These are phyloP conservation scores for Neurospora pannonica DNA, from an alignment of 495 filamentous ascomycete species.

Conservation along the genomic window DNA sequence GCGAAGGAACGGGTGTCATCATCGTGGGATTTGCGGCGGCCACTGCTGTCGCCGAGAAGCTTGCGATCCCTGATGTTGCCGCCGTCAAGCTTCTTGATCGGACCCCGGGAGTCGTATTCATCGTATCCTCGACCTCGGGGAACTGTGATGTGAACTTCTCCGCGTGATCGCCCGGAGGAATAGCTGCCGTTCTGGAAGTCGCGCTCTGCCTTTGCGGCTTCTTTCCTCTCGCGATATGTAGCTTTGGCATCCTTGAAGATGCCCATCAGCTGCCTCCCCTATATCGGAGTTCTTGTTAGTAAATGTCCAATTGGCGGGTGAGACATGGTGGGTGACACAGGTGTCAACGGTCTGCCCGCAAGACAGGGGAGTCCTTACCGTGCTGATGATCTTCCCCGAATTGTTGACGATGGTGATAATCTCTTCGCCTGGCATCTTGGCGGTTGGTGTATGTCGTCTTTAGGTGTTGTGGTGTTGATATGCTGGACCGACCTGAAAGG, in stretches of 20 bases:
- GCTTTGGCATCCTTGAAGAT: slow-evolving; percentile 83
- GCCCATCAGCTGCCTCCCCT: slow-evolving; percentile 82
- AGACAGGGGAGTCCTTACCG: slow-evolving; percentile 44
- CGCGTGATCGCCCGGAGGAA: not conserved
- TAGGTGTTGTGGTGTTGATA: not conserved
- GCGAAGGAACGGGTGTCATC: slow-evolving; percentile 27
- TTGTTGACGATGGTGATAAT: slow-evolving; percentile 87
- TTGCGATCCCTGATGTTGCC: slow-evolving; percentile 4
- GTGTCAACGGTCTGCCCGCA: not conserved
- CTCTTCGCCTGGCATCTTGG: slow-evolving; percentile 45
- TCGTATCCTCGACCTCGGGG: slow-evolving; percentile 16
- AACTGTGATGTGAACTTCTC: slow-evolving; percentile 1
- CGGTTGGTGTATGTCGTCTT: not conserved
- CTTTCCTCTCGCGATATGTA: slow-evolving; percentile 75
- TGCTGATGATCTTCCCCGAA: slow-evolving; percentile 86
- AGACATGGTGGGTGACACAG: not conserved
- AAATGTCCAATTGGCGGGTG: not conserved
- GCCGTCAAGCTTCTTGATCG: not conserved
- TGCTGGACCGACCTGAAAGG: not conserved
- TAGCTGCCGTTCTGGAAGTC: slow-evolving; percentile 14
- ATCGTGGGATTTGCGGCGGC: slow-evolving; percentile 25
- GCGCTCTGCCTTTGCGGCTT: slow-evolving; percentile 60
- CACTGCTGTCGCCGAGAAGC: slow-evolving; percentile 9
- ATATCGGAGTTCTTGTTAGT: slow-evolving; percentile 5
- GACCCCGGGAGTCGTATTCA: slow-evolving; percentile 5